These are phyloP conservation scores for Quercus lobata DNA, from an alignment of 331 rosid genomes.

Conservation along the genomic window DNA sequence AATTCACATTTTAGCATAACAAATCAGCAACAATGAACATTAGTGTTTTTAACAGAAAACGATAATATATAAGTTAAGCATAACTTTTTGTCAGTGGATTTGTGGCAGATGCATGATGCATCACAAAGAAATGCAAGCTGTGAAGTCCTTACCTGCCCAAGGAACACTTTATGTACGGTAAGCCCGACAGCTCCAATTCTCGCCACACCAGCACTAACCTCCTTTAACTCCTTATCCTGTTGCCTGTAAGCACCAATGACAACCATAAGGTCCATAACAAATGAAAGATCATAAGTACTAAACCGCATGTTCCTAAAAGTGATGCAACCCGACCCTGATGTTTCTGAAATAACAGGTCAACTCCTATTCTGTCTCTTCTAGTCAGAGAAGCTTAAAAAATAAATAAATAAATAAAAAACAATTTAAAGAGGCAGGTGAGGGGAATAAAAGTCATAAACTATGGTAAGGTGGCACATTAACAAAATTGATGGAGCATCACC, in stretches of 20 bases:
- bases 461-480: too few species aligned
- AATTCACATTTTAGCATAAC: neutral
- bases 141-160: constrained; percentile 60
- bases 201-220: constrained; percentile 84
- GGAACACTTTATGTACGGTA: constrained; percentile 92
- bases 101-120: neutral
- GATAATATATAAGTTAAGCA: too few species aligned
- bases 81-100: too few species aligned
- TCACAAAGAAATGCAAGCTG: neutral
- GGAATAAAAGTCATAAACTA: too few species aligned
- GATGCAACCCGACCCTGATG: neutral
- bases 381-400: too few species aligned
- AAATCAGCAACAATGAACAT: neutral
- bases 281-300: neutral
- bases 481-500: too few species aligned
- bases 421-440: too few species aligned
- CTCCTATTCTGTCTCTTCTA: too few species aligned
- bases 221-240: constrained; percentile 96
- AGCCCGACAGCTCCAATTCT: constrained; percentile 79
- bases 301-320: neutral
- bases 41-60: neutral
- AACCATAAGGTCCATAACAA: constrained; percentile 5
- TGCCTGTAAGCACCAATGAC: constrained; percentile 42
- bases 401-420: too few species aligned
- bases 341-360: neutral